Evolutionary conservation across 31 red algal species (phyloP).

Genomic region (Asparagopsis taxiformis): DNA sequence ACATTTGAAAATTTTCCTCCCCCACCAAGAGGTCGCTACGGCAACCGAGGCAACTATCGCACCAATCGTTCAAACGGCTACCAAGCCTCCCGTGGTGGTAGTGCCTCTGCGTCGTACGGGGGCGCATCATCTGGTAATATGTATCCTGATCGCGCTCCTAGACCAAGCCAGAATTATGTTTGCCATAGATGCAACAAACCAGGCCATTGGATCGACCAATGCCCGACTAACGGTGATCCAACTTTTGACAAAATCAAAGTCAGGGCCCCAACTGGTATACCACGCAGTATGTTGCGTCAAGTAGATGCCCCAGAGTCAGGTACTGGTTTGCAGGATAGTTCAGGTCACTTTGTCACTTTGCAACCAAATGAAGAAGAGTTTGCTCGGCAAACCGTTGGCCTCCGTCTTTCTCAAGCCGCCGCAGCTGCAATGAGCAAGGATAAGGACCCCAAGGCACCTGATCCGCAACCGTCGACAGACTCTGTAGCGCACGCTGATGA

Average conservation of each 20-base stretch:
- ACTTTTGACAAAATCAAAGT: constrained; percentile 94
- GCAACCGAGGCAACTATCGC: constrained; percentile 31
- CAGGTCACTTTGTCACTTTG: constrained; percentile 99
- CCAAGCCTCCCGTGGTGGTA: neutral
- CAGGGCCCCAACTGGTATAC: constrained; percentile 97
- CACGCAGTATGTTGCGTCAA: constrained; percentile 90
- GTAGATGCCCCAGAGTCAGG: constrained; percentile 94
- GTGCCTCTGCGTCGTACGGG: constrained; percentile 12
- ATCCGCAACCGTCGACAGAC: neutral
- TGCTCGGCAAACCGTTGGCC: constrained; percentile 84
- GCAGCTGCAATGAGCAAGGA: constrained; percentile 24
- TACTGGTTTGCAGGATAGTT: constrained; percentile 89
- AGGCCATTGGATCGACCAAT: constrained; percentile 99
- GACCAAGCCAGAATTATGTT: constrained; percentile 89
- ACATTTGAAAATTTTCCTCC: constrained; percentile 55
- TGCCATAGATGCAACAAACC: constrained; percentile 96
- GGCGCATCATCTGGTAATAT: constrained; percentile 10
- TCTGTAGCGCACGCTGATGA: neutral
- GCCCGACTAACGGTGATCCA: constrained; percentile 94
- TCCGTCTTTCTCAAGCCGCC: constrained; percentile 75
- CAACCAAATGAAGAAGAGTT: constrained; percentile 99
- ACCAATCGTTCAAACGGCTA: constrained; percentile 10
- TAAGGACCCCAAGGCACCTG: neutral
- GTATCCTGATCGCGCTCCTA: constrained; percentile 75
- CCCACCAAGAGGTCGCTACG: constrained; percentile 45